phyloP scores from a whole-genome alignment of 805 yeast genomes.

The Brettanomyces nanus region DNA sequence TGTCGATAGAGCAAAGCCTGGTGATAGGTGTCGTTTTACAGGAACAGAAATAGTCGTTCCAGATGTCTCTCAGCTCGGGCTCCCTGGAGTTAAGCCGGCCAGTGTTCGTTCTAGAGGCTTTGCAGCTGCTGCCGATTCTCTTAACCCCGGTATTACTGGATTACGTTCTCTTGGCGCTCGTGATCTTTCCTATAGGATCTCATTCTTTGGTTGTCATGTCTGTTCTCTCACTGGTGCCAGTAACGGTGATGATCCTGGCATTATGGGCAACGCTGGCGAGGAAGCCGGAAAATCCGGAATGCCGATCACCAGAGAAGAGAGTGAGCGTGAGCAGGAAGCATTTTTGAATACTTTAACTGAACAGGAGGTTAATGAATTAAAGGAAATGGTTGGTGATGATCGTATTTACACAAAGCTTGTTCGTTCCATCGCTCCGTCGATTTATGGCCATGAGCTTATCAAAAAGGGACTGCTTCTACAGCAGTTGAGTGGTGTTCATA shows the following conservation, averaged over 20 bases:
- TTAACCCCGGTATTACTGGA: slow-evolving; percentile 83
- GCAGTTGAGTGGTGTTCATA: slow-evolving; percentile 92
- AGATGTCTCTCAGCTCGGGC: slow-evolving; percentile 85
- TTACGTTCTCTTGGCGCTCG: slow-evolving; percentile 86
- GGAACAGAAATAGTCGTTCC: slow-evolving; percentile 95
- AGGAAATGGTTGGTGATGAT: slow-evolving; percentile 84
- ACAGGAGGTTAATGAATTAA: slow-evolving; percentile 76
- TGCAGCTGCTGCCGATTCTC: slow-evolving; percentile 50
- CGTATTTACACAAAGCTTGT: slow-evolving; percentile 80
- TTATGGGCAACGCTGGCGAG: not conserved
- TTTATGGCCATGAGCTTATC: slow-evolving; percentile 89
- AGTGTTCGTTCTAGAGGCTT: slow-evolving; percentile 53
- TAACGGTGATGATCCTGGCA: slow-evolving; percentile 17
- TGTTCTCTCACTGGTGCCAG: slow-evolving; percentile 43
- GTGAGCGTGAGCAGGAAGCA: slow-evolving; percentile 69
- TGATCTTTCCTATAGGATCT: slow-evolving; percentile 85
- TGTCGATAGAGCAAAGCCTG: slow-evolving; percentile 95
- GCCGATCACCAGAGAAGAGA: slow-evolving; percentile 27
- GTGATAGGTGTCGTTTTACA: slow-evolving; percentile 88
- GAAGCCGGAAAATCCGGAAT: not conserved
- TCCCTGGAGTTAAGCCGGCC: slow-evolving; percentile 91
- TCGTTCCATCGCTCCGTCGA: slow-evolving; percentile 88
- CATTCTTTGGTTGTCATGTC: slow-evolving; percentile 89
- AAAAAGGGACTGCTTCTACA: slow-evolving; percentile 89
- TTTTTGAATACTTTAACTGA: slow-evolving; percentile 72